phyloP scores from a whole-genome alignment of 768 basidiomycete species.

The Rhodotorula babjevae region DNA sequence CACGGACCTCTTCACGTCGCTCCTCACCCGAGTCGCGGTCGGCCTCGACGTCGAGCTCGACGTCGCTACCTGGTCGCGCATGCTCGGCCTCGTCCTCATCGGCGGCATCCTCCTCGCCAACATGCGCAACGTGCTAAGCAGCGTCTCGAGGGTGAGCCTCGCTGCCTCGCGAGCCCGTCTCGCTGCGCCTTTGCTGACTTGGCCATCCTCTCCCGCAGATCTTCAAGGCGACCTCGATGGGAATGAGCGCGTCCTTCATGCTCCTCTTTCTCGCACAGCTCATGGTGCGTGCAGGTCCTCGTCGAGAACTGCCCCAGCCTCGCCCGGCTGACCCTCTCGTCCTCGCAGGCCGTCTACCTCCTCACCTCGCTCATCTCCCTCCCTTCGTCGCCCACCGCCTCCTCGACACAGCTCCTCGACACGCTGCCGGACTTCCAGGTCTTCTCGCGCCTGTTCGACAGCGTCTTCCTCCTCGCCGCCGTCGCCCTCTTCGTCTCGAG shows the following conservation, averaged over 20 bases:
- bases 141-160: conserved; percentile 39
- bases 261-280: conserved; percentile 43
- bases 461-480: conserved; percentile 42
- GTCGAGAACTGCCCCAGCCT: neutral
- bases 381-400: conserved; percentile 25
- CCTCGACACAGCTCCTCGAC: conserved; percentile 36
- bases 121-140: conserved; percentile 40
- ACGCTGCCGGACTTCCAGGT: conserved; percentile 43
- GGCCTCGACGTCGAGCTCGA: conserved; percentile 40
- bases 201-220: conserved; percentile 18
- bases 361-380: conserved; percentile 44
- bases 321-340: neutral
- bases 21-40: conserved; percentile 35
- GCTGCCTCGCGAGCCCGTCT: too few species aligned
- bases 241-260: conserved; percentile 44
- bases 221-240: conserved; percentile 42
- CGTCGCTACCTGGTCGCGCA: conserved; percentile 40
- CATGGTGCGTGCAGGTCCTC: conserved; percentile 32
- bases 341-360: conserved; percentile 42
- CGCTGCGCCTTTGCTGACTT: too few species aligned
- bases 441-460: conserved; percentile 43
- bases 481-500: conserved; percentile 32
- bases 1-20: conserved; percentile 39
- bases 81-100: conserved; percentile 37
- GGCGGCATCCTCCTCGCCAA: conserved; percentile 44